Percentiles rank a stretch among this genome's conserved stretches.
Evolutionary conservation across 306 rosid species (phyloP).

Genomic region (Quercus glauca): DNA sequence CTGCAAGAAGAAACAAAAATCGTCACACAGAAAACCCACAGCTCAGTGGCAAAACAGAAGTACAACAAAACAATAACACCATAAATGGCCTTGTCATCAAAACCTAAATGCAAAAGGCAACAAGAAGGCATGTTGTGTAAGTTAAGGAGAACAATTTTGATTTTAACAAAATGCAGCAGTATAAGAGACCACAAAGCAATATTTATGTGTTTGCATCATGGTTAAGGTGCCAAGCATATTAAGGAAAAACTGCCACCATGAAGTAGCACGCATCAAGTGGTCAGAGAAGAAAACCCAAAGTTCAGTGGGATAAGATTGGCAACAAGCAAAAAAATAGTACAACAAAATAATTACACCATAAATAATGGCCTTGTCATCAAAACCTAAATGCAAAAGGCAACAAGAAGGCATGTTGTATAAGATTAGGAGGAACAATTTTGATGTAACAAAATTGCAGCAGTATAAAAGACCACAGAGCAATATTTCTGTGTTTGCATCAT

Average conservation of each 20-base stretch:
- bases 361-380: background rate
- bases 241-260: background rate
- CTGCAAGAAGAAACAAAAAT: slow-evolving; percentile 52
- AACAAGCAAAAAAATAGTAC: slow-evolving; percentile 12
- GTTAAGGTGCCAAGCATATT: background rate
- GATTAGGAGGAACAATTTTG: background rate
- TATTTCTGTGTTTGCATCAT: background rate
- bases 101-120: background rate
- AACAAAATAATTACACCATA: background rate
- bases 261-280: background rate
- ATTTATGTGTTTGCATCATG: background rate
- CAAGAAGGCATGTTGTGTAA: background rate
- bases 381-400: background rate
- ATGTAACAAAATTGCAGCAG: background rate
- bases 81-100: background rate
- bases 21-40: slow-evolving; percentile 15
- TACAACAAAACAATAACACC: background rate
- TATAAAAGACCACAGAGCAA: background rate
- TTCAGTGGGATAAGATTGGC: background rate
- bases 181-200: background rate
- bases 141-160: background rate
- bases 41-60: slow-evolving; percentile 4
- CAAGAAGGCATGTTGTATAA: background rate
- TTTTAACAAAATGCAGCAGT: background rate
- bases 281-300: background rate